Evolutionary conservation across 192 early-diverging fungal species (phyloP), one percentile per base, ranked within the genome.

Genomic region (Gonapodya prolifera): DNA sequence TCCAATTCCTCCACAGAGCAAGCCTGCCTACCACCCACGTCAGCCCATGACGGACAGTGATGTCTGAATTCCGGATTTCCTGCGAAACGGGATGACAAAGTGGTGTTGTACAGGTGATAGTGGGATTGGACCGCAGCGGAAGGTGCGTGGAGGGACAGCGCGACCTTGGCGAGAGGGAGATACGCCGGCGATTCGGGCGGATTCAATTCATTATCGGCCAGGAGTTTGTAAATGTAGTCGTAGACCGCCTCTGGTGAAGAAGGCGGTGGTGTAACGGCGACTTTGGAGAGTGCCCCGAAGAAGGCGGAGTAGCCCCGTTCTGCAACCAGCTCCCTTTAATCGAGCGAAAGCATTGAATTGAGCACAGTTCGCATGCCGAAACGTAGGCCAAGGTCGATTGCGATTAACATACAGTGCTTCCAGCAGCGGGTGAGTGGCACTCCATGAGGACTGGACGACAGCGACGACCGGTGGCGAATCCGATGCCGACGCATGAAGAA

Each of bases 51-150:
- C n/a, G 34, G 29, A 61, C 77, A 78, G 0, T 0, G 30, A 1
- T 2, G 2, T 2, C 31, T 78, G 69, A 89, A 91, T 23, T 70
- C 77, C 0, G 77, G 69, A 16, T 85, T 83, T 32, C 78, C 77
- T n/a, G 70, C 73, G 34, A 89, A 79, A 17, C 78, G 79, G 0
- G 90, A 89, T 0, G 91, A 83, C n/a, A 94, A 89, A 1, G 84
- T 87, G 0, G 88, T 77, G n/a, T 85, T 79, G 84, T 97, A 97
- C 32, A 90, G 87, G 71, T 94, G 93, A 81, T 96, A 91, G 76
- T 91, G 88, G 0, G 95, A 89, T 78, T 93, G 86, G 31, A 97
- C 89, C n/a, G 85, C 86, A 0, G 97, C 94, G 18, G 95, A 93
- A 32, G 86, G 78, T 0, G 82, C 83, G 36, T 91, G 92, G 30